Conservation (phyloP, 768 basidiomycete species). For the Macrolepiota albuminosa region DNA sequence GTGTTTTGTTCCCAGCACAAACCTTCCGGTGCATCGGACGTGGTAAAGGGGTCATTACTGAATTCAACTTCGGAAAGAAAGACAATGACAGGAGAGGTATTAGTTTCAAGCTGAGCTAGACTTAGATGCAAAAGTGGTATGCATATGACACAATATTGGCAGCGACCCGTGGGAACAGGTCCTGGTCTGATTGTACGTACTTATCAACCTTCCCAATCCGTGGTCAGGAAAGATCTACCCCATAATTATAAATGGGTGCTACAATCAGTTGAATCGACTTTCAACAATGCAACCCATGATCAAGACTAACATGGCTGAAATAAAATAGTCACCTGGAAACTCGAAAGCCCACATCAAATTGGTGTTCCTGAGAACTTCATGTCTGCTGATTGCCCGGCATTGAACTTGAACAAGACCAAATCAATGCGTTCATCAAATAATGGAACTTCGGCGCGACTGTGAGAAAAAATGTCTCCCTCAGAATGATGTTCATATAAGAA, state of each 20-base stretch:
- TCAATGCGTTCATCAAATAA: conserved; percentile 8
- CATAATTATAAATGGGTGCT: conserved; percentile 25
- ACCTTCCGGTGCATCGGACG: conserved; percentile 35
- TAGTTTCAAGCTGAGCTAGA: background rate
- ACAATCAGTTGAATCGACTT: conserved; percentile 29
- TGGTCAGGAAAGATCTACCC: conserved; percentile 2
- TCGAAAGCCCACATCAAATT: conserved; percentile 13
- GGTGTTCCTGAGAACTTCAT: conserved; percentile 30
- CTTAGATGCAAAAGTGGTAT: background rate
- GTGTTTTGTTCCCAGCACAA: conserved; percentile 31
- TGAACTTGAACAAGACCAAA: conserved; percentile 10
- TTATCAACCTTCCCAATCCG: background rate
- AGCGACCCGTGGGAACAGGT: background rate
- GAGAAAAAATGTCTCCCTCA: conserved; percentile 6
- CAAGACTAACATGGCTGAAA: conserved; percentile 11
- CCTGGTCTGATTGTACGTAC: background rate
- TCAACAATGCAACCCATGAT: conserved; percentile 24
- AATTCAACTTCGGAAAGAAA: conserved; percentile 5
- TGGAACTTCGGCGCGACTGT: conserved; percentile 6
- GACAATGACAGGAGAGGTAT: conserved; percentile 5
- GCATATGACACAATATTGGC: background rate
- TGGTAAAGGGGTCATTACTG: conserved; percentile 32
- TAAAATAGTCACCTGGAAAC: conserved; percentile 21
- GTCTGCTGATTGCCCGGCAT: conserved; percentile 18
- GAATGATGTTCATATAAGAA: background rate